Evolutionary conservation across 331 rosid genomes (phyloP), one percentile per base, ranked within the genome.

Genomic region (Phaseolus coccineus): DNA sequence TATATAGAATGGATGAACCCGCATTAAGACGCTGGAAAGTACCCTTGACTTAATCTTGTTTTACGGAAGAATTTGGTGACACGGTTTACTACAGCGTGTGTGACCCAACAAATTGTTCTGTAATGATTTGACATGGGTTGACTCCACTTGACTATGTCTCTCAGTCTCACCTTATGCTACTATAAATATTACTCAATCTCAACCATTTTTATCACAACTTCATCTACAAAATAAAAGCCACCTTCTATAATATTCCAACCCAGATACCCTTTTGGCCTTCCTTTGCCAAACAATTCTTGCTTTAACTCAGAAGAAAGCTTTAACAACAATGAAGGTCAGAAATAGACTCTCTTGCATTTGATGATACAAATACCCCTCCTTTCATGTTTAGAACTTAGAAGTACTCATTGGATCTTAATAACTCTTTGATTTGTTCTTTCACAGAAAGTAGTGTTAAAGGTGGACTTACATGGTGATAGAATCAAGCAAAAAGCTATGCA

Each of bases 401-500:
- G 14, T 44, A 11, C 11, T 9, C 0, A 42, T 42, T 42, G 47
- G 47, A 42, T 10, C 16, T 61, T 61, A 74, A 67, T n/a, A 56
- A 24, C 39, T 59, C 15, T 56, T 30, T 55, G 24, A 63, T 62
- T 19, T 74, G 8, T 77, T 61, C 2, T 19, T 19, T 19, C 22
- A 19, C 22, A 91, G 97, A 85, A 85, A 80, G 81, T 82, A 2
- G 85, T 88, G 51, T 24, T 91, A 81, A 85, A 76, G 55, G 25
- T 89, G 84, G 85, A 74, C 2, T 3, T 86, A 30, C 3, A 72
- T 11, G 82, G 88, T 6, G 88, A 89, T 5, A 88, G 15, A 76
- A 5, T 53, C 8, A 89, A 75, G 90, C 69, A 73, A 42, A 89
- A 86, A 30, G 91, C 88, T 48, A 85, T 91, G 94, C 87, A 24